phyloP scores from a whole-genome alignment of 139 green algal species.

The Tetradesmus lagerheimii region DNA sequence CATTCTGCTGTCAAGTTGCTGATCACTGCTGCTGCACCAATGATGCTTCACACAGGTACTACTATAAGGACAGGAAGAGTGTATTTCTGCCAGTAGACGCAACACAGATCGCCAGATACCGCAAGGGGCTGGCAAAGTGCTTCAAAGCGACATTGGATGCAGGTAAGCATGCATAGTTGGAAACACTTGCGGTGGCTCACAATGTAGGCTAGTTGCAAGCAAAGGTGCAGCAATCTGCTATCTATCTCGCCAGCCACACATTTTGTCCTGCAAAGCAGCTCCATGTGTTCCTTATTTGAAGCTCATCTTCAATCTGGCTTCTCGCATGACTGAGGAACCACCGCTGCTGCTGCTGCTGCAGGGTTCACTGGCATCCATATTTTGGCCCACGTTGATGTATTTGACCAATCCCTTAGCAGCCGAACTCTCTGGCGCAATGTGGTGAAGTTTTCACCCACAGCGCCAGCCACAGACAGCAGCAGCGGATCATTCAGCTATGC shows the following conservation, averaged over 20 bases:
- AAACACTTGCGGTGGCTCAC: too few relatives aligned
- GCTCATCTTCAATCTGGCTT: too few relatives aligned
- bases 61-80: slow-evolving; percentile 16
- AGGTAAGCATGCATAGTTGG: too few relatives aligned
- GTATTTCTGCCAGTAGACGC: not conserved
- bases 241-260: too few relatives aligned
- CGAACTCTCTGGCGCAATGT: slow-evolving; percentile 20
- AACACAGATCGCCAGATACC: not conserved
- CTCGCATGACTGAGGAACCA: not conserved
- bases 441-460: slow-evolving; percentile 19
- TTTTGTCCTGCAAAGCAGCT: too few relatives aligned
- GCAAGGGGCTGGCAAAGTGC: not conserved
- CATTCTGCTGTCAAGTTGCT: not conserved
- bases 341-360: not conserved
- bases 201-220: too few relatives aligned
- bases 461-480: not conserved
- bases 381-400: slow-evolving; percentile 1
- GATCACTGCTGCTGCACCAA: not conserved
- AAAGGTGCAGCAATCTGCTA: too few relatives aligned
- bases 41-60: not conserved
- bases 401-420: not conserved
- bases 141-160: slow-evolving; percentile 39
- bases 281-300: too few relatives aligned
- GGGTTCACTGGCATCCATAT: slow-evolving; percentile 15
- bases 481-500: not conserved